These are phyloP conservation scores for Salix koriyanagi DNA, from an alignment of 345 rosid genomes.

Conservation along the genomic window DNA sequence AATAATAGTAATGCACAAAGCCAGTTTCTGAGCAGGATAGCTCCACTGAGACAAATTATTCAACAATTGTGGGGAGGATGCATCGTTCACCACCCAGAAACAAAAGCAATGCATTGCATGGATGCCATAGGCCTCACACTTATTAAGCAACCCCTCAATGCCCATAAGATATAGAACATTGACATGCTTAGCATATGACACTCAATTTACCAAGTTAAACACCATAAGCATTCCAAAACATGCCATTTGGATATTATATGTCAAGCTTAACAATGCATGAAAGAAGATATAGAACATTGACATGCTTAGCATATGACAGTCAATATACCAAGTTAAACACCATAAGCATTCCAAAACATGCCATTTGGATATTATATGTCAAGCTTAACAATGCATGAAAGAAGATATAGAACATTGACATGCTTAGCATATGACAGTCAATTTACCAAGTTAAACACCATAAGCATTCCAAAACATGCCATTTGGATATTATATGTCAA, in stretches of 20 bases:
- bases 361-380: background rate
- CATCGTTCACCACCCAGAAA: background rate
- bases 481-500: too few relatives aligned
- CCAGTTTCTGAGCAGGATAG: too few relatives aligned
- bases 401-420: too few relatives aligned
- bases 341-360: background rate
- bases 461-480: too few relatives aligned
- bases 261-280: background rate
- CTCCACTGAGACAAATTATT: too few relatives aligned
- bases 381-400: background rate
- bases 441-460: too few relatives aligned
- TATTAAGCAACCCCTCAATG: too few relatives aligned
- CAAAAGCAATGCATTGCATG: background rate
- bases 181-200: background rate
- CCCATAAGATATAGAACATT: too few relatives aligned
- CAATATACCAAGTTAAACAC: background rate
- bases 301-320: background rate
- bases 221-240: background rate
- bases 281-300: too few relatives aligned
- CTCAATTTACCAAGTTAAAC: background rate
- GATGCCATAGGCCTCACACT: background rate
- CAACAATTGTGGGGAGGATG: too few relatives aligned
- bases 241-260: background rate
- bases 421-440: too few relatives aligned
- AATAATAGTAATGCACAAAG: too few relatives aligned